These are phyloP conservation scores for Pseudogymnoascus sp. DNA, from an alignment of 2,329 filamentous ascomycete genomes.

Conservation along the genomic window DNA sequence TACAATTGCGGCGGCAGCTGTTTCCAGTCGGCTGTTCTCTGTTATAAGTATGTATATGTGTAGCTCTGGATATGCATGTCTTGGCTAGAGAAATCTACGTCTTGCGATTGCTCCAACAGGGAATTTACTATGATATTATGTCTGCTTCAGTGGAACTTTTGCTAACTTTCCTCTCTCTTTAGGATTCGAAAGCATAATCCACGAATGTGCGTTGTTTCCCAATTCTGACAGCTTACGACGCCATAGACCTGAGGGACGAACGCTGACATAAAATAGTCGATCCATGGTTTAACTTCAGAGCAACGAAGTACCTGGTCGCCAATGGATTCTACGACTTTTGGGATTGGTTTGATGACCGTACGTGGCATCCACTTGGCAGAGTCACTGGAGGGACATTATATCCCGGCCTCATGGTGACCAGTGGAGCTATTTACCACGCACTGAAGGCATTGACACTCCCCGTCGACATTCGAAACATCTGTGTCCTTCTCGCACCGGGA, in stretches of 20 bases:
- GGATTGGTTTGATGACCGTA: constrained; percentile 99
- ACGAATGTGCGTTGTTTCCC: constrained; percentile 73
- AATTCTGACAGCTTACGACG: not conserved
- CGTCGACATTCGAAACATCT: constrained; percentile 98
- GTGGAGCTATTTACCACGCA: constrained; percentile 90
- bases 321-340: constrained; percentile 98
- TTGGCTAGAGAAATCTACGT: constrained; percentile 6
- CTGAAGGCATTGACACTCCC: constrained; percentile 84
- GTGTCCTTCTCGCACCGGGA: constrained; percentile 86
- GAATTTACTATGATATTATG: not conserved
- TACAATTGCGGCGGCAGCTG: constrained; percentile 83
- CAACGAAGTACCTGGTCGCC: constrained; percentile 93
- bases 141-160: constrained; percentile 12
- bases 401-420: constrained; percentile 97
- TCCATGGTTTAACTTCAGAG: constrained; percentile 99
- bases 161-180: constrained; percentile 28
- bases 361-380: constrained; percentile 97
- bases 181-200: constrained; percentile 99
- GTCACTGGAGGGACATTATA: constrained; percentile 99
- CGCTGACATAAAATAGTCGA: constrained; percentile 60
- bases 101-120: not conserved
- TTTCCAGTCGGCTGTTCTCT: constrained; percentile 92
- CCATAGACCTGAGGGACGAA: constrained; percentile 20
- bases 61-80: constrained; percentile 11
- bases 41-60: constrained; percentile 72